These are phyloP conservation scores for Peronospora belbahrii DNA, from an alignment of 352 stramenopile genomes.

Conservation along the genomic window DNA sequence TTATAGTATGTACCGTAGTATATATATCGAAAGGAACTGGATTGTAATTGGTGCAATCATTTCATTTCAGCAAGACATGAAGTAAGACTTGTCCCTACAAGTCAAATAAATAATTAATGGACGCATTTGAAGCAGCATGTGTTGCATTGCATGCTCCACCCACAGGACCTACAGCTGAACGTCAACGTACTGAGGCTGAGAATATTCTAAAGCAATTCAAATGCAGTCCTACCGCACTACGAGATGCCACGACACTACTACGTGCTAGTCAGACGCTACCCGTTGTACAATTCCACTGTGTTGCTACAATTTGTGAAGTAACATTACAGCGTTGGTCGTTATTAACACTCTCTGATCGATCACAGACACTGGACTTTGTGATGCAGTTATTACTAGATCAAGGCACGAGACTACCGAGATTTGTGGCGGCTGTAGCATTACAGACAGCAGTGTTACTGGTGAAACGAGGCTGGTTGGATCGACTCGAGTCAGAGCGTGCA, in stretches of 20 bases:
- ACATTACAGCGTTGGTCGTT: constrained; percentile 59
- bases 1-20: too few species aligned
- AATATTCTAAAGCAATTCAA: constrained; percentile 74
- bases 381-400: constrained; percentile 75
- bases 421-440: constrained; percentile 52
- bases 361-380: constrained; percentile 57
- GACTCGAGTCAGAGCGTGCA: constrained; percentile 36
- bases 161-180: constrained; percentile 36
- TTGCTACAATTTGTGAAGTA: constrained; percentile 68
- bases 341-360: constrained; percentile 38
- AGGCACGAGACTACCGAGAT: constrained; percentile 40
- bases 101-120: constrained; percentile 32
- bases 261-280: constrained; percentile 21
- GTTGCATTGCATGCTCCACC: constrained; percentile 60
- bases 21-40: too few species aligned
- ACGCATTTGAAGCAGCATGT: constrained; percentile 60
- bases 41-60: background rate
- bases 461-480: constrained; percentile 79
- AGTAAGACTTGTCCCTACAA: background rate
- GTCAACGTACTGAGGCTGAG: constrained; percentile 53
- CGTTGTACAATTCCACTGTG: constrained; percentile 77
- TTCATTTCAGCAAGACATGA: background rate
- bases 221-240: constrained; percentile 53
- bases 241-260: constrained; percentile 54
- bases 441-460: constrained; percentile 71